Evolutionary conservation across 805 yeast species (phyloP), one percentile per base, ranked within the genome.

Genomic region (Saturnispora besseyi): DNA sequence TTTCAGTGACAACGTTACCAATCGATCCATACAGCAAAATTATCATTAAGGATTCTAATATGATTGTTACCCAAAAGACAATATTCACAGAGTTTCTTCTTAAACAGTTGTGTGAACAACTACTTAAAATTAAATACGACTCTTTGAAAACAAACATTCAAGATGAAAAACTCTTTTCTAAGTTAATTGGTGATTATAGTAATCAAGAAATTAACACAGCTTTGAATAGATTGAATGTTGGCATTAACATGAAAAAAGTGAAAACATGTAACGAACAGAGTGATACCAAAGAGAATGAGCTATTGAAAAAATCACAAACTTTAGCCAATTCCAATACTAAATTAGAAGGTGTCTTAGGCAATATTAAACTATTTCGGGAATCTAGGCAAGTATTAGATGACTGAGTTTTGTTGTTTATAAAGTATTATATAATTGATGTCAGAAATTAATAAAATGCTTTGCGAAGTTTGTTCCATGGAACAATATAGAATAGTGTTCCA

Each of bases 401-500:
- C 12, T 11, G 15, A 18, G 26, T 22, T 18, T 36, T 22, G 15
- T n/a, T 12, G 8, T 18, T 18, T 8, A 15, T 36, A 21, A 18
- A 9, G 8, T 15, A 3, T 12, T 15, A 18, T 29, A 18, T 28
- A 29, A 15, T 28, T 5, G 12, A 6, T 18, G 34, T 26, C 12
- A 18, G 18, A 24, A 31, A 38, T 30, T 13, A 31, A 7, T n/a
- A 10, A 24, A 52, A 15, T 30, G 46, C 43, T 9, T 41, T 40
- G 4, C 28, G 26, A 11, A 57, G 32, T 26, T 49, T 43, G 13
- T 38, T 44, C 48, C 52, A 53, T 5, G 74, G 73, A 6, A 65
- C 49, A 40, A 67, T 68, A 31, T 52, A 59, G 3, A 65, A 45
- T 18, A 67, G 30, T 2, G 72, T 65, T 32, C 66, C 62, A 3